phyloP scores from a whole-genome alignment of 2,329 filamentous ascomycete species.

The Alternaria angustiovoidea region DNA sequence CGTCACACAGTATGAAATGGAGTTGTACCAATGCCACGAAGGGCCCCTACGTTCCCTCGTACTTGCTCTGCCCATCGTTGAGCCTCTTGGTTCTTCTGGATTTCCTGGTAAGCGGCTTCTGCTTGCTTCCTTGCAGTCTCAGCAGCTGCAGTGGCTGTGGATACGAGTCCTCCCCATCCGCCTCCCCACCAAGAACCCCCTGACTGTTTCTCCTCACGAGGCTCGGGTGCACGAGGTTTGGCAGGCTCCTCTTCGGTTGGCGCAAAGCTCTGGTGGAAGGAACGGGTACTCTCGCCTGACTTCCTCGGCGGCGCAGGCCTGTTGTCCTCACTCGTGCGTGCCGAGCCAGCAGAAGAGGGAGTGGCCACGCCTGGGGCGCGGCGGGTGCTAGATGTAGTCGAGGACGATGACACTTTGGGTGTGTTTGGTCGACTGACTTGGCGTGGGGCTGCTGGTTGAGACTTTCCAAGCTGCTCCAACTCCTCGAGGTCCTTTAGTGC shows the following conservation, averaged over 20 bases:
- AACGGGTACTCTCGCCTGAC: constrained; percentile 78
- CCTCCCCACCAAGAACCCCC: constrained; percentile 67
- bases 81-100: constrained; percentile 95
- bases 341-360: constrained; percentile 51
- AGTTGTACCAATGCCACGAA: constrained; percentile 74
- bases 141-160: constrained; percentile 81
- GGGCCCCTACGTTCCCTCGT: constrained; percentile 81
- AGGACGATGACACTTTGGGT: constrained; percentile 68
- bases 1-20: neutral
- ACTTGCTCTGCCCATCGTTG: constrained; percentile 96
- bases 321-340: constrained; percentile 70
- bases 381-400: constrained; percentile 52
- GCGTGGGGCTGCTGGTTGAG: constrained; percentile 66
- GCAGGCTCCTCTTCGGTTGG: constrained; percentile 61
- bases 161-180: constrained; percentile 80
- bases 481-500: constrained; percentile 88
- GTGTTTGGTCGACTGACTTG: constrained; percentile 77
- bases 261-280: constrained; percentile 75
- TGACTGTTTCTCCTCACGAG: constrained; percentile 56
- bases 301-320: constrained; percentile 66
- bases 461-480: constrained; percentile 61
- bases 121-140: constrained; percentile 89
- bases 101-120: constrained; percentile 90
- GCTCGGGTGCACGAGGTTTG: constrained; percentile 59
- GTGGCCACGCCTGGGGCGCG: constrained; percentile 44